Percentiles rank a stretch among this genome's conserved stretches.
Conservation (phyloP, 2,329 filamentous ascomycete genomes). For the Apiospora arundinis region DNA sequence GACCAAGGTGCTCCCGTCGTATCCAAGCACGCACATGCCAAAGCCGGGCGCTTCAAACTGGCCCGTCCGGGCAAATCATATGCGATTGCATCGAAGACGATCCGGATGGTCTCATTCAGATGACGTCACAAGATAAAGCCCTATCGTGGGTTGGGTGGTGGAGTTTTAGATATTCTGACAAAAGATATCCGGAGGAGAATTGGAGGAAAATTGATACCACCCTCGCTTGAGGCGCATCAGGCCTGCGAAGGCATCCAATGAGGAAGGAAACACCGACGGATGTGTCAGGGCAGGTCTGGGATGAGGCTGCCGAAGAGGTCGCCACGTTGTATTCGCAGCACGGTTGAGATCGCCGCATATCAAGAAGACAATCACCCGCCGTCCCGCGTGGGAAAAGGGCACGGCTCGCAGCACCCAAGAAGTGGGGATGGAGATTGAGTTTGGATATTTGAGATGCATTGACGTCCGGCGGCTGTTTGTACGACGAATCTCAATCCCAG, state of each 20-base stretch:
- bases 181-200: not conserved
- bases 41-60: not conserved
- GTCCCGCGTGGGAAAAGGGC: not conserved
- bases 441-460: not conserved
- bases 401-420: not conserved
- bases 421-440: constrained; percentile 4
- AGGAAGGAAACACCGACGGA: not conserved
- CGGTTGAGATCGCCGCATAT: not conserved
- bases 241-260: not conserved
- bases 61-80: not conserved
- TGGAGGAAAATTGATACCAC: constrained; percentile 6
- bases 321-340: not conserved
- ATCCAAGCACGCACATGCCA: not conserved
- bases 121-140: not conserved
- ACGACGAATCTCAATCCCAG: not conserved
- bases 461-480: not conserved
- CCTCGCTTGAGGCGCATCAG: constrained; percentile 14
- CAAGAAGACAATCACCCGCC: not conserved
- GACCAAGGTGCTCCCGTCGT: not conserved
- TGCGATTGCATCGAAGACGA: not conserved
- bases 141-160: not conserved
- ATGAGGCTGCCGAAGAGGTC: not conserved
- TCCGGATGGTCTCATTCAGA: not conserved
- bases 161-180: not conserved
- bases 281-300: not conserved